Evolutionary conservation across 2,329 filamentous ascomycete genomes (phyloP), one percentile per base, ranked within the genome.

Genomic region (Blumeria hordei): DNA sequence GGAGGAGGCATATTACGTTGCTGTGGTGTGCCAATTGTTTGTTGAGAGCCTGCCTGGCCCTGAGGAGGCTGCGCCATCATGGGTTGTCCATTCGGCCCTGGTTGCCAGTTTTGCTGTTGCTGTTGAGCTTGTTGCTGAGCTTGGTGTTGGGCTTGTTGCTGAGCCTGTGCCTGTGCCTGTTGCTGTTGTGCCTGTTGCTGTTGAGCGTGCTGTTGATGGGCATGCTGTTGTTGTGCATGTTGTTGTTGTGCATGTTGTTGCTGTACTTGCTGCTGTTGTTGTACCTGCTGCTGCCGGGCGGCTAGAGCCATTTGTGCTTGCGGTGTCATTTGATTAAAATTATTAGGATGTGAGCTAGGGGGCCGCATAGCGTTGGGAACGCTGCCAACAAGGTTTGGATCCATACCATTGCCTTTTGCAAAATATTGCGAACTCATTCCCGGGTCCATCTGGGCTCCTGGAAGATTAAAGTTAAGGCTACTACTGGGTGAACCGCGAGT

Each of bases 1-100:
- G 80, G 80, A 3, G 80, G 80, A 21, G 78, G 78, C 80, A 83
- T 83, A 5, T 76, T 69, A 55, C 82, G 74, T 67, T 84, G 83
- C 64, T 84, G 80, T n/a, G 83, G 81, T 2, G 80, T 85, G 35
- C 77, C 78, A 67, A 67, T 65, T 32, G 59, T 58, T 56, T 67
- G 66, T 34, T 63, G 65, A 45, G 63, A 60, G 37, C 61, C 62
- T 6, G 66, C 60, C 16, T 53, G 50, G 6, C 67, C 69, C 60
- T 71, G 70, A 41, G 59, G 57, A 33, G 58, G 59, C 55, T 72
- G 74, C 63, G 72, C 74, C 62, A 74, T 72, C 62, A 69, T 71
- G 11, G 50, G 50, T 34, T 70, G 70, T 41, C 68, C 67, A 59
- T 63, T 64, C 18, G 62, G 64, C 50, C 62, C 62, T 18, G 54